A percentile compares a stretch with the other conserved stretches of the same genome.
Evolutionary conservation across 2,329 filamentous ascomycete species (phyloP).

Genomic region (Beauveria brongniartii): DNA sequence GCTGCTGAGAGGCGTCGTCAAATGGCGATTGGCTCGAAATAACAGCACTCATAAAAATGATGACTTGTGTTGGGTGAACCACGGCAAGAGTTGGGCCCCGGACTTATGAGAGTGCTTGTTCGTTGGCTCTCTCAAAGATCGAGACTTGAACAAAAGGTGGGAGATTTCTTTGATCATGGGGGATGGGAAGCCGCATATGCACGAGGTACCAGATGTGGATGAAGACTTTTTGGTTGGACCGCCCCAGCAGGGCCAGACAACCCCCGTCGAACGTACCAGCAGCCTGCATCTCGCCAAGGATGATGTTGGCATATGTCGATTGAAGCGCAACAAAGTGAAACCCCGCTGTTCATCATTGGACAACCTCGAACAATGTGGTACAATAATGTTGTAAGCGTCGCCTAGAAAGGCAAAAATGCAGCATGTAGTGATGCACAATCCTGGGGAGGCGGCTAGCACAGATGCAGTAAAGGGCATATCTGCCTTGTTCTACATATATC

Average conservation of each 20-base stretch:
- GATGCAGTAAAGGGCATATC: not conserved
- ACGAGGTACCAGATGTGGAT: too few species aligned
- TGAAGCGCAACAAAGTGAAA: not conserved
- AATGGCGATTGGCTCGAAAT: not conserved
- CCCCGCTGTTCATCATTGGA: not conserved
- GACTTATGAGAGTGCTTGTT: too few species aligned
- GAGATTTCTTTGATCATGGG: not conserved
- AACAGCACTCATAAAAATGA: not conserved
- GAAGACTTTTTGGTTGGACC: not conserved
- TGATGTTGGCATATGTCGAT: not conserved
- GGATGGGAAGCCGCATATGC: not conserved
- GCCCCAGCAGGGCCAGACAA: not conserved
- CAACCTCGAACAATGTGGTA: not conserved
- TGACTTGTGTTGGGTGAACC: not conserved
- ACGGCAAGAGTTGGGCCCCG: not conserved
- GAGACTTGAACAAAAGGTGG: not conserved
- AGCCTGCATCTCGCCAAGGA: not conserved
- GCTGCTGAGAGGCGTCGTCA: not conserved
- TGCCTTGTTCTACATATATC: not conserved
- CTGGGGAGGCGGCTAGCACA: not conserved
- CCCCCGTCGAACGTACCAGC: not conserved
- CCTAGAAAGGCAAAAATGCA: not conserved
- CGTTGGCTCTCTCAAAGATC: not conserved
- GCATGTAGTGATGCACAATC: not conserved
- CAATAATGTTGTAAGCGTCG: not conserved